phyloP scores from a whole-genome alignment of 129 eudicot genomes.

The Flaveria bidentis region DNA sequence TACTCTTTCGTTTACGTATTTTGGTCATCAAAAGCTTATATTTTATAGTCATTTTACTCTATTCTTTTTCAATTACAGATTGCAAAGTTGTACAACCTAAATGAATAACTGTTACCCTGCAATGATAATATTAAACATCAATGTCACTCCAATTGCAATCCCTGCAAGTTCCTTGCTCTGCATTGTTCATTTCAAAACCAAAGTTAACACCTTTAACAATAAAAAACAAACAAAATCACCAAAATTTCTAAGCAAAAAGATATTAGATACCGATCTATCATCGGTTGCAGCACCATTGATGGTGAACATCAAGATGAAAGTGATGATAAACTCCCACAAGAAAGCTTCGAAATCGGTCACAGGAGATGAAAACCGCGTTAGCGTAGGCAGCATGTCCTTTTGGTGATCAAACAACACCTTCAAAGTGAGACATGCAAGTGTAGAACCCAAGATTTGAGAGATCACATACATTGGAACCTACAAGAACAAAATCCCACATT shows the following conservation, averaged over 20 bases:
- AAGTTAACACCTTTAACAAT: constrained; percentile 16
- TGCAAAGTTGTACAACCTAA: no score
- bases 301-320: constrained; percentile 57
- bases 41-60: no score
- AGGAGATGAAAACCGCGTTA: constrained; percentile 51
- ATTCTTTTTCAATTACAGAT: no score
- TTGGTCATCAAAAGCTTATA: not conserved
- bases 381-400: constrained; percentile 42
- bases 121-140: constrained; percentile 45
- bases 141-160: constrained; percentile 57
- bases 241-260: not conserved
- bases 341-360: constrained; percentile 55
- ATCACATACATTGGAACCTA: constrained; percentile 65
- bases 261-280: constrained; percentile 52
- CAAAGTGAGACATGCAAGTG: constrained; percentile 61
- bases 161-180: constrained; percentile 62
- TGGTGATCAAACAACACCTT: constrained; percentile 52
- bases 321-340: constrained; percentile 63
- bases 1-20: no score
- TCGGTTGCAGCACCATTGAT: constrained; percentile 67
- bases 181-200: constrained; percentile 9
- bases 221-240: not conserved
- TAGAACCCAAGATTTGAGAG: constrained; percentile 57
- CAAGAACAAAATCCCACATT: constrained; percentile 18
- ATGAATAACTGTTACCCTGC: constrained; percentile 43